Percentiles rank a stretch among this genome's conserved stretches.
These are phyloP conservation scores for Ogataea nakhonphanomensis DNA, from an alignment of 805 yeast species.

Conservation along the genomic window DNA sequence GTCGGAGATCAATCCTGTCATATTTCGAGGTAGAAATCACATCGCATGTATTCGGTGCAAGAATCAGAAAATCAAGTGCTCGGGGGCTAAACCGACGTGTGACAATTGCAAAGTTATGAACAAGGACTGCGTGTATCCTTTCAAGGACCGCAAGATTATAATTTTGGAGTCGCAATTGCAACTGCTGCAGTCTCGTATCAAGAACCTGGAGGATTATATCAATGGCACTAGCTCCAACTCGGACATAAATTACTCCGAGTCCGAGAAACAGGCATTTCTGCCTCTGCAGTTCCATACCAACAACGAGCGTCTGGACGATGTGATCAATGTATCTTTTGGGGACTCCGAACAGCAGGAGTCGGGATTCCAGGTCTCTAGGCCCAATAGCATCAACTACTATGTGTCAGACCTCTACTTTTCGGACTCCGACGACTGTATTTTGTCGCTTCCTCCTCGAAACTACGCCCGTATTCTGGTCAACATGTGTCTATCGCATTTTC, in stretches of 20 bases:
- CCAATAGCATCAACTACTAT: conserved; percentile 16
- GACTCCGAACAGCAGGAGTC: conserved; percentile 21
- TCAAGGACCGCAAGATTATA: conserved; percentile 30
- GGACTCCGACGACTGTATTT: conserved; percentile 7
- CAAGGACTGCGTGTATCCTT: conserved; percentile 27
- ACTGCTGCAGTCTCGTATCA: conserved; percentile 25
- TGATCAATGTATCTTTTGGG: conserved; percentile 28
- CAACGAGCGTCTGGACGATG: conserved; percentile 25
- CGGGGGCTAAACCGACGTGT: conserved; percentile 37
- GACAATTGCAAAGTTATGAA: conserved; percentile 24
- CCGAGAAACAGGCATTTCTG: conserved; percentile 14
- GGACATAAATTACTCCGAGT: conserved; percentile 10
- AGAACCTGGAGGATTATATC: conserved; percentile 22
- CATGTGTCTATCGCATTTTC: conserved; percentile 19
- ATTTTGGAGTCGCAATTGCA: conserved; percentile 28
- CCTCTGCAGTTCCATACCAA: conserved; percentile 22
- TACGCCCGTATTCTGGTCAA: conserved; percentile 17
- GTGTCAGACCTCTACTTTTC: conserved; percentile 19
- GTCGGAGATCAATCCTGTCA: conserved; percentile 22
- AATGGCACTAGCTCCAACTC: not conserved
- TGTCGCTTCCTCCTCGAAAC: conserved; percentile 16
- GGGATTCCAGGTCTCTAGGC: conserved; percentile 4
- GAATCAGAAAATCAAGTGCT: conserved; percentile 48
- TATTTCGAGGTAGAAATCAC: conserved; percentile 30
- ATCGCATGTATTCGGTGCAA: conserved; percentile 50